phyloP scores from a whole-genome alignment of 352 stramenopile genomes.

The Halophytophthora polymorphica region DNA sequence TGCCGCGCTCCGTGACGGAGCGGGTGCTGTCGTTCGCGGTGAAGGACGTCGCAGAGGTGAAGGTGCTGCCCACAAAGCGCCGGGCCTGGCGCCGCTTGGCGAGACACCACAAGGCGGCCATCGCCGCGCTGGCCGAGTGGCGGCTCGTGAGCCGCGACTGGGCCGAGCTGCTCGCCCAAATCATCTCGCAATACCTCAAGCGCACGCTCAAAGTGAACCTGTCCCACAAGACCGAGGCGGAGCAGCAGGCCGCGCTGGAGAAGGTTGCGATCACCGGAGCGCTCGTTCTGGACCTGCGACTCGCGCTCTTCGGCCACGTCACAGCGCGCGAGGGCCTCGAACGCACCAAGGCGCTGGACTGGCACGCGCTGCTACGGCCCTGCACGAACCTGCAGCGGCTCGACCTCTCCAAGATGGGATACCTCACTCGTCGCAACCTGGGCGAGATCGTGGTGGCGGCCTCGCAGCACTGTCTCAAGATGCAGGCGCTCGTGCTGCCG shows the following conservation, averaged over 20 bases:
- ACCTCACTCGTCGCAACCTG: constrained; percentile 39
- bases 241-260: constrained; percentile 23
- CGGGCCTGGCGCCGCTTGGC: constrained; percentile 38
- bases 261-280: constrained; percentile 16
- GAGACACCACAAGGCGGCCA: constrained; percentile 29
- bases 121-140: constrained; percentile 37
- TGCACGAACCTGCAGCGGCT: constrained; percentile 48
- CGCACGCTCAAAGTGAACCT: constrained; percentile 46
- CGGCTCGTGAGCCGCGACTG: constrained; percentile 45
- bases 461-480: constrained; percentile 38
- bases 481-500: constrained; percentile 41
- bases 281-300: constrained; percentile 35
- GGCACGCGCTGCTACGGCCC: constrained; percentile 27
- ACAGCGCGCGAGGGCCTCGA: constrained; percentile 23
- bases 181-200: constrained; percentile 38
- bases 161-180: constrained; percentile 42
- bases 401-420: constrained; percentile 50
- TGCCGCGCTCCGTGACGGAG: constrained; percentile 51
- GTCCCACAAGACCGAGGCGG: constrained; percentile 32
- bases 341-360: constrained; percentile 32
- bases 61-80: constrained; percentile 44
- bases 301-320: constrained; percentile 53
- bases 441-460: constrained; percentile 33
- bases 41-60: constrained; percentile 44
- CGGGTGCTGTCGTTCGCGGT: constrained; percentile 51